These are phyloP conservation scores for Leccinum huronense DNA, from an alignment of 1,284 basidiomycete genomes.

Conservation along the genomic window DNA sequence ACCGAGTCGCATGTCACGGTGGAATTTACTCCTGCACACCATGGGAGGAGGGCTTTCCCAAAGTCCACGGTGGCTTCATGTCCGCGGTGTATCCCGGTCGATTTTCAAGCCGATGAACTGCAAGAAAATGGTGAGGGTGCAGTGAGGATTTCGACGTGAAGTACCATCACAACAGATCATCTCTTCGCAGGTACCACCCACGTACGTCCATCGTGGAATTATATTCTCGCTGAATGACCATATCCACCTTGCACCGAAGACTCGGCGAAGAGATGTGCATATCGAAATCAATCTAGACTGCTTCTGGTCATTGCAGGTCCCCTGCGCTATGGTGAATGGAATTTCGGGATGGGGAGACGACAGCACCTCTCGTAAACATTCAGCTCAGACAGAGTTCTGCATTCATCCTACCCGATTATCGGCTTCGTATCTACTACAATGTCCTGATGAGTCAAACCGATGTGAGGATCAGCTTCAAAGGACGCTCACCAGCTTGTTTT, in stretches of 20 bases:
- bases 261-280: neutral
- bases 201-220: slow-evolving; percentile 27
- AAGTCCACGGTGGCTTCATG: slow-evolving; percentile 26
- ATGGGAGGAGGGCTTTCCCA: neutral
- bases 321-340: neutral
- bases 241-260: slow-evolving; percentile 25
- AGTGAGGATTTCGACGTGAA: neutral
- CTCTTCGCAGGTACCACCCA: slow-evolving; percentile 29
- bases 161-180: neutral
- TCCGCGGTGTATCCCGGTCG: slow-evolving; percentile 33
- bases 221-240: slow-evolving; percentile 24
- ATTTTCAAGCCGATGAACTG: slow-evolving; percentile 30
- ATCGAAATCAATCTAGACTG: slow-evolving; percentile 20
- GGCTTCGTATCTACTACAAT: slow-evolving; percentile 2
- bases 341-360: slow-evolving; percentile 7
- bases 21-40: slow-evolving; percentile 22
- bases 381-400: no score
- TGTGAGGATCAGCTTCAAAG: neutral
- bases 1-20: slow-evolving; percentile 7
- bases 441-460: neutral
- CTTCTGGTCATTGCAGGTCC: slow-evolving; percentile 7
- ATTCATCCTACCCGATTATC: neutral
- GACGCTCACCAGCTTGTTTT: neutral
- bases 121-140: neutral
- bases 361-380: neutral